phyloP scores from a whole-genome alignment of 306 rosid genomes.

The Vigna mungo region DNA sequence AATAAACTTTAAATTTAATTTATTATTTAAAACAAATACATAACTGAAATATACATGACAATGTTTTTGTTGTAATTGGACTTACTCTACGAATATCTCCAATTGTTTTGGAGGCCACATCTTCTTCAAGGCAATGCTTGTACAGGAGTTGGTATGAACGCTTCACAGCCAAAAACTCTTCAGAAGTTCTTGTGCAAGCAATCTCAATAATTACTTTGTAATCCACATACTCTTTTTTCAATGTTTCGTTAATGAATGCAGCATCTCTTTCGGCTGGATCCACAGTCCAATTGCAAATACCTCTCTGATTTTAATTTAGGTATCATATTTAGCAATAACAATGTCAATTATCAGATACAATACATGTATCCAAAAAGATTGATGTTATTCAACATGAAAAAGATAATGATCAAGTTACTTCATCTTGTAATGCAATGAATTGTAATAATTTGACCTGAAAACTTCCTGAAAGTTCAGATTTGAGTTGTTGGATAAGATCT shows the following conservation, averaged over 20 bases:
- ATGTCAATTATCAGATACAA: slow-evolving; percentile 13
- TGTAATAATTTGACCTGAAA: slow-evolving; percentile 49
- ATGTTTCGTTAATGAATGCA: slow-evolving; percentile 42
- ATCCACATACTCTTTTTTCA: slow-evolving; percentile 44
- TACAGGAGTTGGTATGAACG: slow-evolving; percentile 50
- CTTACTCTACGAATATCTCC: slow-evolving; percentile 58
- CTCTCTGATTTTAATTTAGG: slow-evolving; percentile 48
- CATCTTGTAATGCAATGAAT: neutral
- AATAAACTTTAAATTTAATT: too few relatives aligned
- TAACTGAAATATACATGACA: neutral
- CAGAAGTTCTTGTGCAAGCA: slow-evolving; percentile 53
- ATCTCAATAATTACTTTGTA: slow-evolving; percentile 54
- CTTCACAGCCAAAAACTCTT: slow-evolving; percentile 57
- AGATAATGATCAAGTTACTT: neutral
- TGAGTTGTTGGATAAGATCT: slow-evolving; percentile 61
- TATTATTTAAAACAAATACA: too few relatives aligned
- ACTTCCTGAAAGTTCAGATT: slow-evolving; percentile 64
- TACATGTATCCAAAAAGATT: slow-evolving; percentile 6
- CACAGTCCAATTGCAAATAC: slow-evolving; percentile 57
- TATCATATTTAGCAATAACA: slow-evolving; percentile 16
- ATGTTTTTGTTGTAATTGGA: neutral
- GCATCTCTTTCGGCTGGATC: slow-evolving; percentile 69
- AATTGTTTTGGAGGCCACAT: slow-evolving; percentile 52
- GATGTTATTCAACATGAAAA: neutral
- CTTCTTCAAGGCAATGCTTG: slow-evolving; percentile 66